Percentiles rank a stretch among this genome's conserved stretches.
phyloP scores from a whole-genome alignment of 768 basidiomycete species.

The Hygrophoropsis aurantiaca region DNA sequence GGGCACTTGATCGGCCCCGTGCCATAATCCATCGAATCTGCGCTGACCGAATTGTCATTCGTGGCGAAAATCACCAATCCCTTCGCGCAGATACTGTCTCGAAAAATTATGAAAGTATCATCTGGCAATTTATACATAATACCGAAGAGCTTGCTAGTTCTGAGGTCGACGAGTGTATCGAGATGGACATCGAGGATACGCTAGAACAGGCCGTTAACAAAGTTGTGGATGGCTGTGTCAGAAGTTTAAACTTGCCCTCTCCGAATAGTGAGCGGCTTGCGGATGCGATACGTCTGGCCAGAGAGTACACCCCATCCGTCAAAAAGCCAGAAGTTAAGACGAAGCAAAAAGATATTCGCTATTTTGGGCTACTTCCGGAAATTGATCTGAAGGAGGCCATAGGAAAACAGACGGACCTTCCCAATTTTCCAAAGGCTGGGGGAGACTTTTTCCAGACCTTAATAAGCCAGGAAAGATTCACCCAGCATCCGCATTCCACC shows the following conservation, averaged over 20 bases:
- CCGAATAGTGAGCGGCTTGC: conserved; percentile 59
- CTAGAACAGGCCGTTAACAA: conserved; percentile 55
- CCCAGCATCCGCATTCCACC: conserved; percentile 78
- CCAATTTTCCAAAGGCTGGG: conserved; percentile 29
- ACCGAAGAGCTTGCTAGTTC: conserved; percentile 56
- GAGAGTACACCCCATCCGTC: conserved; percentile 39
- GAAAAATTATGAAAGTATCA: conserved; percentile 70
- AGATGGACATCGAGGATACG: conserved; percentile 60
- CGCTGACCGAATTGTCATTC: conserved; percentile 64
- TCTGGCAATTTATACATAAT: conserved; percentile 78
- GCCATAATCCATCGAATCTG: conserved; percentile 74
- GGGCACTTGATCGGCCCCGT: conserved; percentile 58
- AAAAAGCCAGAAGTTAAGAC: conserved; percentile 29
- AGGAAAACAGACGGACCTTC: conserved; percentile 36
- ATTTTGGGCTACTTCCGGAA: conserved; percentile 80
- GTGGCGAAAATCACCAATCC: conserved; percentile 86
- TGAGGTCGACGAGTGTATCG: conserved; percentile 69
- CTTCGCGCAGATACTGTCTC: conserved; percentile 57
- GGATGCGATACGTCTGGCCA: conserved; percentile 40
- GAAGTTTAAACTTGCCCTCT: conserved; percentile 49
- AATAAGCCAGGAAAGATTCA: conserved; percentile 45
- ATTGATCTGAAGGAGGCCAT: conserved; percentile 57
- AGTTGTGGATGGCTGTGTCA: conserved; percentile 58
- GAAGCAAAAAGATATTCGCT: conserved; percentile 47
- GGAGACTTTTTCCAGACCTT: conserved; percentile 51